phyloP scores from a whole-genome alignment of 345 rosid genomes.

The Gossypium herbaceum region DNA sequence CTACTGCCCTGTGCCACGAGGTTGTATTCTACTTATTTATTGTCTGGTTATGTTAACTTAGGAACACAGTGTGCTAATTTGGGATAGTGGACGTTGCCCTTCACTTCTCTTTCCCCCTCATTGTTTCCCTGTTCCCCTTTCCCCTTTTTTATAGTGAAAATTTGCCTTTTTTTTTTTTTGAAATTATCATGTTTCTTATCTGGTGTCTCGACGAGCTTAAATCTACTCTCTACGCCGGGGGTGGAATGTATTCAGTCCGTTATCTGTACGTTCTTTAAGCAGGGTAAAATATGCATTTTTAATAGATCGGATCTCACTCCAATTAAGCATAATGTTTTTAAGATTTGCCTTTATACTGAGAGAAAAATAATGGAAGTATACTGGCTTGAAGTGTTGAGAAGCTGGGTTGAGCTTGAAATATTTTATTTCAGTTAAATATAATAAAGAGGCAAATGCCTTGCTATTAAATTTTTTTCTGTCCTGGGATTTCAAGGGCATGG shows the following conservation, averaged over 20 bases:
- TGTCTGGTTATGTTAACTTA: constrained; percentile 32
- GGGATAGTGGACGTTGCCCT: neutral
- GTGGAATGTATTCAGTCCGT: neutral
- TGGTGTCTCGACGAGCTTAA: neutral
- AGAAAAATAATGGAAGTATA: too few species aligned
- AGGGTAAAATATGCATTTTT: too few species aligned
- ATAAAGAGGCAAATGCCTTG: too few species aligned
- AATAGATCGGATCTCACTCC: too few species aligned
- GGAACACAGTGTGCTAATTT: constrained; percentile 51
- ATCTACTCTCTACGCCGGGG: neutral
- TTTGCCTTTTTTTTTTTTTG: neutral
- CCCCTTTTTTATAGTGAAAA: constrained; percentile 16
- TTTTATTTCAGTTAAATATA: too few species aligned
- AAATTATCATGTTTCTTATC: neutral
- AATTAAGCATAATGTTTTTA: too few species aligned
- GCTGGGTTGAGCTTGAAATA: too few species aligned
- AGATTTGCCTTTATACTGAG: neutral
- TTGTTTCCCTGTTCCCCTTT: neutral
- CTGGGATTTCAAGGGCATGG: too few species aligned
- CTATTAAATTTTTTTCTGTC: too few species aligned
- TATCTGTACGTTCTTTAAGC: neutral
- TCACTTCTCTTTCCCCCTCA: neutral
- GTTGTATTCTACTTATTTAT: constrained; percentile 47
- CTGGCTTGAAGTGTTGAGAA: too few species aligned
- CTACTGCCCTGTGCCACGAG: constrained; percentile 48